phyloP scores from a whole-genome alignment of 441 rosid species.

The Rhodomyrtus psidioides region DNA sequence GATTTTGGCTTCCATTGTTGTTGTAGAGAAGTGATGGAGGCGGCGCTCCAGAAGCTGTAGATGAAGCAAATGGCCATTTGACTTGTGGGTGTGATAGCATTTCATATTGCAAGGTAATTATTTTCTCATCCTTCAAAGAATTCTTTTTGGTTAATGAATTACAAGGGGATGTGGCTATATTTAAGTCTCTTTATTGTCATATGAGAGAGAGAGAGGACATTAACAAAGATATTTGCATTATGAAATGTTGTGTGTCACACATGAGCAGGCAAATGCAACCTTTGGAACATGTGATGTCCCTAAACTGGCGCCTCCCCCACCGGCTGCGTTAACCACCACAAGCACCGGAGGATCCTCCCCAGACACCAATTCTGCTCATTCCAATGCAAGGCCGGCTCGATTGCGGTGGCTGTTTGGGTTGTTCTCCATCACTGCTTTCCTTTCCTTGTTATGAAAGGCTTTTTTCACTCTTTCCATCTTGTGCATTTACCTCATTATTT shows the following conservation, averaged over 20 bases:
- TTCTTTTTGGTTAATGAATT: neutral
- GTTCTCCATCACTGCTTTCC: neutral
- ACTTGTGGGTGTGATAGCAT: conserved; percentile 75
- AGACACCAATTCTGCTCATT: conserved; percentile 12
- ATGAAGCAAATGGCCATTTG: conserved; percentile 73
- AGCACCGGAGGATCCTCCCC: conserved; percentile 6
- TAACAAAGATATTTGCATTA: neutral
- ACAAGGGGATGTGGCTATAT: neutral
- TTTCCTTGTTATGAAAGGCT: neutral
- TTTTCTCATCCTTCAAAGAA: neutral
- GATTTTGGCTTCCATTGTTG: neutral
- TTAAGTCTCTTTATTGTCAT: neutral
- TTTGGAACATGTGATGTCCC: conserved; percentile 76
- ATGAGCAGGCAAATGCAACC: conserved; percentile 54
- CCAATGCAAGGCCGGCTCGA: conserved; percentile 5
- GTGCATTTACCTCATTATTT: neutral
- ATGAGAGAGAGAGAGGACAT: neutral
- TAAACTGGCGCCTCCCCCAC: conserved; percentile 59
- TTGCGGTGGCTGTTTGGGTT: conserved; percentile 21
- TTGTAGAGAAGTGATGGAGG: conserved; percentile 74
- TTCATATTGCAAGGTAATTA: conserved; percentile 56
- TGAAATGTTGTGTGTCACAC: neutral
- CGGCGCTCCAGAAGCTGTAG: conserved; percentile 78
- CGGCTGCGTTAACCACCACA: conserved; percentile 22
- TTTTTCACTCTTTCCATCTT: neutral